Evolutionary conservation across 306 rosid genomes (phyloP).

Genomic region (Corylus americana): DNA sequence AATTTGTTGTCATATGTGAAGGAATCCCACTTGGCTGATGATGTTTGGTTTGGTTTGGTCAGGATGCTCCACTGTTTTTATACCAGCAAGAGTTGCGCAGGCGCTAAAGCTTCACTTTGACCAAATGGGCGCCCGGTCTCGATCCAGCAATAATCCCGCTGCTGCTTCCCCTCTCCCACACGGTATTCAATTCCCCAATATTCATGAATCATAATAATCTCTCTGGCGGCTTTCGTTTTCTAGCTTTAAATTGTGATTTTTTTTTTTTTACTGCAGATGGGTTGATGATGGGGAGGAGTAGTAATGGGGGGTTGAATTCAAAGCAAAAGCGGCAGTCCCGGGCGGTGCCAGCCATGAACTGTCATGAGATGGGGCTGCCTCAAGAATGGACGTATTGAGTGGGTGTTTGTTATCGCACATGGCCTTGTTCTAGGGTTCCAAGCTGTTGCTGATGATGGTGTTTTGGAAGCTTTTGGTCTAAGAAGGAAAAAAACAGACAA

Average conservation of each 20-base stretch:
- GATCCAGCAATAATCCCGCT: conserved; percentile 31
- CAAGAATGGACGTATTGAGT: conserved; percentile 87
- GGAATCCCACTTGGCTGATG: background rate
- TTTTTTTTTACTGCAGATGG: conserved; percentile 30
- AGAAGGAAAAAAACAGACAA: background rate
- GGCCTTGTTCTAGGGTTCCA: background rate
- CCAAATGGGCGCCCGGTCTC: conserved; percentile 54
- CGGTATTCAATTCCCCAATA: conserved; percentile 40
- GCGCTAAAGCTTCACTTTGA: conserved; percentile 82
- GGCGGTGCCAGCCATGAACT: conserved; percentile 28
- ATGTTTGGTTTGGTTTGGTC: conserved; percentile 6
- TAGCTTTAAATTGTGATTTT: background rate
- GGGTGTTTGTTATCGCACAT: background rate
- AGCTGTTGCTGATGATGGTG: background rate
- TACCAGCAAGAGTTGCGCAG: conserved; percentile 90
- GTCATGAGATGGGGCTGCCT: conserved; percentile 61
- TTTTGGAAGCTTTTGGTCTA: conserved; percentile 20
- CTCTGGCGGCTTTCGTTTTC: background rate
- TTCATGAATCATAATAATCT: background rate
- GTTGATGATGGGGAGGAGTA: conserved; percentile 31
- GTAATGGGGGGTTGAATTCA: conserved; percentile 41
- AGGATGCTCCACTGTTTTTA: conserved; percentile 67
- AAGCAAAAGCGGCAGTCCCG: conserved; percentile 33
- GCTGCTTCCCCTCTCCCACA: conserved; percentile 35
- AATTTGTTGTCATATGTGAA: background rate